These are phyloP conservation scores for Candida oleophila DNA, from an alignment of 805 yeast genomes.

Conservation along the genomic window DNA sequence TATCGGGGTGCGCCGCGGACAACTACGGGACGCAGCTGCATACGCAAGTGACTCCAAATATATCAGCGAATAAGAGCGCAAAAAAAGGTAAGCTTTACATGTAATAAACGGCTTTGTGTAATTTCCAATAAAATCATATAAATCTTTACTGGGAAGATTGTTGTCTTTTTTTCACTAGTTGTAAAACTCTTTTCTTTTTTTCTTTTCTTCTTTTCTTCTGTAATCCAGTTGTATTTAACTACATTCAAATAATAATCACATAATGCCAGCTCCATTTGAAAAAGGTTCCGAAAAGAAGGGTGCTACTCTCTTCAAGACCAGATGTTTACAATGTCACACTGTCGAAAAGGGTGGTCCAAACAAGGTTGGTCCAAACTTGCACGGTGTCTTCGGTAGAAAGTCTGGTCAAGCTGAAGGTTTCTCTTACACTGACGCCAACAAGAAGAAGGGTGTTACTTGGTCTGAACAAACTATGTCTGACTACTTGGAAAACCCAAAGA, in stretches of 20 bases:
- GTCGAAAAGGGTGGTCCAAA: slow-evolving; percentile 93
- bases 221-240: not conserved
- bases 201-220: not conserved
- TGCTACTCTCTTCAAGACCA: slow-evolving; percentile 96
- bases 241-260: slow-evolving; percentile 2
- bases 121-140: not conserved
- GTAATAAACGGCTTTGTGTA: not conserved
- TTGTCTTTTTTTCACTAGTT: not conserved
- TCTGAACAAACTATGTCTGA: slow-evolving; percentile 82
- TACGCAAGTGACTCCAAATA: not conserved
- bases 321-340: slow-evolving; percentile 99
- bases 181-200: not conserved
- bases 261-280: slow-evolving; percentile 47
- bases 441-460: slow-evolving; percentile 92
- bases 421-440: slow-evolving; percentile 98
- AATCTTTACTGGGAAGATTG: not conserved
- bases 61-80: slow-evolving; percentile 2
- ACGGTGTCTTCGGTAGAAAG: slow-evolving; percentile 89
- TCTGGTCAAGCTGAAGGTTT: slow-evolving; percentile 92
- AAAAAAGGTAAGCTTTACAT: not conserved
- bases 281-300: slow-evolving; percentile 68
- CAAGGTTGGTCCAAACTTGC: slow-evolving; percentile 98
- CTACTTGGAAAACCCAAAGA: slow-evolving; percentile 99
- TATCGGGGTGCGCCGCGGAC: not conserved
- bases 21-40: not conserved